These are phyloP conservation scores for Camellia japonica DNA, from an alignment of 148 eudicot species.

Conservation along the genomic window DNA sequence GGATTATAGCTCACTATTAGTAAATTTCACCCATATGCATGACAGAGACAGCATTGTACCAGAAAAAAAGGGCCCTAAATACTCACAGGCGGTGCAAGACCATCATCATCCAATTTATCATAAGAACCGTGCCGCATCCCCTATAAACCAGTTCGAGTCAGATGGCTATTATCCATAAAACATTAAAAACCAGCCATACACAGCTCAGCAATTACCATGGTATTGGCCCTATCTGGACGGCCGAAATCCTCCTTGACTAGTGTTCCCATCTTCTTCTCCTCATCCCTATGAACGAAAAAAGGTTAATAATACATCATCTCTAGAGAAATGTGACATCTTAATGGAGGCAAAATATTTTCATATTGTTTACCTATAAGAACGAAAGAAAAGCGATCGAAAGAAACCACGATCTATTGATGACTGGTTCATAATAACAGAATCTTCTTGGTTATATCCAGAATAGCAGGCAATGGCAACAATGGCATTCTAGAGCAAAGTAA, in stretches of 20 bases:
- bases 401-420: slow-evolving; percentile 97
- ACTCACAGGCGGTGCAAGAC: slow-evolving; percentile 98
- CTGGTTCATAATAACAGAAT: slow-evolving; percentile 97
- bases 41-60: neutral
- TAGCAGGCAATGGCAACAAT: slow-evolving; percentile 96
- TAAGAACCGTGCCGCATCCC: slow-evolving; percentile 99
- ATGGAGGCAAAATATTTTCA: neutral
- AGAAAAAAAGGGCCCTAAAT: neutral
- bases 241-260: slow-evolving; percentile 94
- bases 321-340: neutral
- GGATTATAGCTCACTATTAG: neutral
- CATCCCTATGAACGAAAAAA: slow-evolving; percentile 51
- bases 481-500: slow-evolving; percentile 56
- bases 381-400: slow-evolving; percentile 90
- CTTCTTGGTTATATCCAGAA: slow-evolving; percentile 98
- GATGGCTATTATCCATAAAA: neutral
- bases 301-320: neutral
- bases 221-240: slow-evolving; percentile 88
- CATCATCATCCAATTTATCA: slow-evolving; percentile 96
- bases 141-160: slow-evolving; percentile 28
- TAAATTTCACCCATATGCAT: neutral
- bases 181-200: neutral
- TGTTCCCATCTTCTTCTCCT: slow-evolving; percentile 99
- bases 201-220: slow-evolving; percentile 53
- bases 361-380: slow-evolving; percentile 67